Percentiles rank a stretch among this genome's conserved stretches.
Evolutionary conservation across 306 rosid species (phyloP).

Genomic region (Pachyrhizus erosus): DNA sequence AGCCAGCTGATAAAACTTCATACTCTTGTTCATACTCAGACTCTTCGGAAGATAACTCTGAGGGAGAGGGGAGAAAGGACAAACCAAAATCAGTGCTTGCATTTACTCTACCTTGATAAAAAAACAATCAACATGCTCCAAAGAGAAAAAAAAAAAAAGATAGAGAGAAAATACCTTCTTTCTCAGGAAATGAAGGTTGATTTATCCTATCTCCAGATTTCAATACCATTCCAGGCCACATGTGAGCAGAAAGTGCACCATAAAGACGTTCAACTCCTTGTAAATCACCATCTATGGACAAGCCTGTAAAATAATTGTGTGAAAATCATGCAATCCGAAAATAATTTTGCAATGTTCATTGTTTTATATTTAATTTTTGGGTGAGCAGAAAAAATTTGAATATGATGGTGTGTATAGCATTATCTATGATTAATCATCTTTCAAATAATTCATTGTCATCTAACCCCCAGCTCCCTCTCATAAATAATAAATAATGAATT

Average conservation of each 20-base stretch:
- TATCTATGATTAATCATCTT: not conserved
- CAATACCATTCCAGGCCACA: slow-evolving; percentile 96
- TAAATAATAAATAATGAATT: not conserved
- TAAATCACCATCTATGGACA: slow-evolving; percentile 80
- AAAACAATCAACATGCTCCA: slow-evolving; percentile 16
- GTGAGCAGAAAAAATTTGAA: slow-evolving; percentile 8
- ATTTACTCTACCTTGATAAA: not conserved
- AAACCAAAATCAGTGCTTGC: slow-evolving; percentile 41
- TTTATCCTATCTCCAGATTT: slow-evolving; percentile 80
- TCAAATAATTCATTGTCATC: slow-evolving; percentile 20
- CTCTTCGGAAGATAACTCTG: slow-evolving; percentile 87
- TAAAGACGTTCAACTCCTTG: slow-evolving; percentile 88
- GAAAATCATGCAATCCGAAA: not conserved
- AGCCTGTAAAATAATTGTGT: slow-evolving; percentile 58
- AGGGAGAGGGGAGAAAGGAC: slow-evolving; percentile 12
- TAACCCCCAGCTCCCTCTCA: not conserved
- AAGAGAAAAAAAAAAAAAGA: not conserved
- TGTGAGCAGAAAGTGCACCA: slow-evolving; percentile 92
- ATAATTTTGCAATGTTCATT: slow-evolving; percentile 1
- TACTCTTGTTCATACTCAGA: slow-evolving; percentile 77
- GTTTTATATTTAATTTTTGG: not conserved
- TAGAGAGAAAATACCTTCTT: slow-evolving; percentile 61
- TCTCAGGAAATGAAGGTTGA: slow-evolving; percentile 66
- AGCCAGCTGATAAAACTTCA: not conserved
- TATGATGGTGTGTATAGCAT: not conserved